A percentile compares a stretch with the other conserved stretches of the same genome.
Evolutionary conservation across 768 basidiomycete genomes (phyloP).

Genomic region (Suillus americanus): DNA sequence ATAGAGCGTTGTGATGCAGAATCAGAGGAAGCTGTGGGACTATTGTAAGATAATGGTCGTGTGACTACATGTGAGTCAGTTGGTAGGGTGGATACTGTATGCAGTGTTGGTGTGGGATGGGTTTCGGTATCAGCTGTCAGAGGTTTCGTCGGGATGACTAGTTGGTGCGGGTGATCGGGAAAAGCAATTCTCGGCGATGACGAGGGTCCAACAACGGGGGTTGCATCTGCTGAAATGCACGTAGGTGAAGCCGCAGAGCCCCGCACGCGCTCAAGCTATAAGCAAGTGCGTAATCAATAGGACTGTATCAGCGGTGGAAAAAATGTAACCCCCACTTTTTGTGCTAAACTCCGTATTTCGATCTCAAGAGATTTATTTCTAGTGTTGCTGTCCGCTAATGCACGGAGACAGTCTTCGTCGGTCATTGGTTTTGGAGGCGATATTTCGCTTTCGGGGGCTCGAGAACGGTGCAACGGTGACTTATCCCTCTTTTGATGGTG

Average conservation of each 20-base stretch:
- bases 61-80: background rate
- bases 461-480: background rate
- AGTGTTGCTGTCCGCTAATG: constrained; percentile 37
- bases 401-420: constrained; percentile 40
- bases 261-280: background rate
- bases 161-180: background rate
- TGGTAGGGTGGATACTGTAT: background rate
- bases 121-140: background rate
- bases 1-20: constrained; percentile 15
- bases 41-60: background rate
- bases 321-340: constrained; percentile 30
- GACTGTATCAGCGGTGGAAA: background rate
- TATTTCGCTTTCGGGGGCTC: constrained; percentile 8
- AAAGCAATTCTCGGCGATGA: background rate
- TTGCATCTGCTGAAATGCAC: background rate
- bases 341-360: constrained; percentile 41
- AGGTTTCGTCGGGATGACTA: background rate
- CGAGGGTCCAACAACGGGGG: background rate
- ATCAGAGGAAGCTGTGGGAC: background rate
- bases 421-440: constrained; percentile 22
- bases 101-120: background rate
- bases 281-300: background rate
- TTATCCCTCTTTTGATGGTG: constrained; percentile 1
- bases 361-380: constrained; percentile 44
- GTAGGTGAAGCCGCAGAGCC: background rate